A percentile compares a stretch with the other conserved stretches of the same genome.
phyloP scores from a whole-genome alignment of 345 rosid genomes.

The Acer campestre region DNA sequence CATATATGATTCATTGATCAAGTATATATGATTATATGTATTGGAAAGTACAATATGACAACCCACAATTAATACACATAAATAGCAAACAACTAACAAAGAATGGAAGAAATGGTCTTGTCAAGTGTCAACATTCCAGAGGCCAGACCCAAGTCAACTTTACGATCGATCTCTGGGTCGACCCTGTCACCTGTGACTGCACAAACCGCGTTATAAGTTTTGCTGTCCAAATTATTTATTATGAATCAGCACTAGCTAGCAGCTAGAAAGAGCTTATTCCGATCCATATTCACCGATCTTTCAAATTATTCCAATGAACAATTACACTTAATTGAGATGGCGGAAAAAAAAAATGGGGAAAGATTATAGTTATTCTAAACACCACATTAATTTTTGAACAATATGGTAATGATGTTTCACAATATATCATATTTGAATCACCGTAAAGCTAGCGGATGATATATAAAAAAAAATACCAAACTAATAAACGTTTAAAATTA shows the following conservation, averaged over 20 bases:
- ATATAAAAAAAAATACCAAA: too few relatives aligned
- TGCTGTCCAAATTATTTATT: slow-evolving; percentile 6
- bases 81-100: slow-evolving; percentile 1
- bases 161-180: not conserved
- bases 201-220: slow-evolving; percentile 3
- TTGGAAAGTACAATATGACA: not conserved
- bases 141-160: not conserved
- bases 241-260: not conserved
- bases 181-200: not conserved
- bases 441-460: too few relatives aligned
- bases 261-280: not conserved
- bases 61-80: not conserved
- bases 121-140: not conserved
- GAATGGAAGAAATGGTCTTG: not conserved
- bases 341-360: too few relatives aligned
- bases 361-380: too few relatives aligned
- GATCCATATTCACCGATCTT: not conserved
- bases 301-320: not conserved
- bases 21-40: too few relatives aligned
- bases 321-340: too few relatives aligned
- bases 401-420: too few relatives aligned
- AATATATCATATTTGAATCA: too few relatives aligned
- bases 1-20: too few relatives aligned
- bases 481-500: too few relatives aligned
- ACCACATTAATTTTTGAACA: too few relatives aligned